These are phyloP conservation scores for Linnemannia schmuckeri DNA, from an alignment of 192 early-diverging fungal species.

Conservation along the genomic window DNA sequence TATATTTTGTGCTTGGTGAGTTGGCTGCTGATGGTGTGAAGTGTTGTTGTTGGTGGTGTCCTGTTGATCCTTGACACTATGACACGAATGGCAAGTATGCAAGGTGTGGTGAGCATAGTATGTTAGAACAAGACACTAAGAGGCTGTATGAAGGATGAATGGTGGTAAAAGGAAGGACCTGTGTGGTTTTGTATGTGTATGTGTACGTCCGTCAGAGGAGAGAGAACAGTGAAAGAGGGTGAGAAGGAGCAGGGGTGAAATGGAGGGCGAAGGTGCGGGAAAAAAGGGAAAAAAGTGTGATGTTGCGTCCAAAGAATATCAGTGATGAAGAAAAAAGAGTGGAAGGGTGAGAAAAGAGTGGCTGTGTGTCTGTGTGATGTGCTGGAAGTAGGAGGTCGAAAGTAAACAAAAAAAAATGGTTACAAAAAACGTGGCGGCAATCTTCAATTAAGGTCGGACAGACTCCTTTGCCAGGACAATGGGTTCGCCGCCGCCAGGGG, in stretches of 20 bases:
- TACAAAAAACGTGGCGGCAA: not conserved
- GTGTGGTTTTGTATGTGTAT: not conserved
- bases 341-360: not conserved
- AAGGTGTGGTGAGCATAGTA: not conserved
- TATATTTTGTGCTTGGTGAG: not conserved
- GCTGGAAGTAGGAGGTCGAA: not conserved
- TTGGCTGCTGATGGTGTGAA: not conserved
- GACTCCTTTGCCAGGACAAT: not conserved
- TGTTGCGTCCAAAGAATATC: not conserved
- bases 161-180: not conserved
- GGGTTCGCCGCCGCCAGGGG: not conserved
- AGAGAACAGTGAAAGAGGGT: not conserved
- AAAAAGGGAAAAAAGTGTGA: not conserved
- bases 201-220: not conserved
- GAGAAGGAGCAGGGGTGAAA: not conserved
- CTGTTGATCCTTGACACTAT: not conserved
- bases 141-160: not conserved
- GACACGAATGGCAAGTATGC: not conserved
- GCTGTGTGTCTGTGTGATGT: constrained; percentile 2
- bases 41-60: not conserved
- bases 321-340: not conserved
- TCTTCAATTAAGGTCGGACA: not conserved
- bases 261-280: not conserved
- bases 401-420: not conserved
- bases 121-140: not conserved